Evolutionary conservation across 805 yeast species (phyloP), one percentile per base, ranked within the genome.

Genomic region (Myxozyma geophila): DNA sequence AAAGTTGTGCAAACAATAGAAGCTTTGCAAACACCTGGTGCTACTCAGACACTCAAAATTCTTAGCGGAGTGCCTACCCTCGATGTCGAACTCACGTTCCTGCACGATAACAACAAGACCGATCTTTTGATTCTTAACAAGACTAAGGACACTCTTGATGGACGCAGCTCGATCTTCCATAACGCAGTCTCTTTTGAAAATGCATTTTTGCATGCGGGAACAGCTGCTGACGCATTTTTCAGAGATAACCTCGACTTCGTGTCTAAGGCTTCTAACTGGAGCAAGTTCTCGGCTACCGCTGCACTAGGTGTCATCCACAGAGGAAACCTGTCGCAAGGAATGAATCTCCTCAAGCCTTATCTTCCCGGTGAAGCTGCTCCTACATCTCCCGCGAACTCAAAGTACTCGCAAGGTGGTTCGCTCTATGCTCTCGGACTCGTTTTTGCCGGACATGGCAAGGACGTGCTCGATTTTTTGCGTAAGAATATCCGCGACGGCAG

Each of bases 201-300:
- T 73, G 98, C 98, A 0, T 91, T 92, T 74, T 83, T 93, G 85
- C 97, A 92, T 76, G 90, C 95, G 44, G 99, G 98, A 62, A 95
- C 99, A 13, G 90, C 98, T 8, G 96, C 90, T 73, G 98, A 95
- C 75, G 85, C 92, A 0, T 95, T 95, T 73, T 89, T 93, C 78
- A 84, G 97, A 75, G 84, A 88, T 50, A 95, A 95, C 74, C 81
- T 92, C 72, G 97, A 93, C 72, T 95, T 98, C 98, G 81, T 95
- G 70, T 96, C 96, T 50, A 90, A 92, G 77, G 98, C 99, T n/a
- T 87, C 93, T 53, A 92, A 93, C 77, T 95, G 99, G 99, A 92
- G 98, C 6, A 95, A 93, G 74, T 95, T 95, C 76, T 87, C 97
- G 0, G 98, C 98, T 1, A 93, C 98, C 13, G 98, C 98, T 8